Conservation (phyloP, 2,329 filamentous ascomycete species). For the Aureobasidium subglaciale region DNA sequence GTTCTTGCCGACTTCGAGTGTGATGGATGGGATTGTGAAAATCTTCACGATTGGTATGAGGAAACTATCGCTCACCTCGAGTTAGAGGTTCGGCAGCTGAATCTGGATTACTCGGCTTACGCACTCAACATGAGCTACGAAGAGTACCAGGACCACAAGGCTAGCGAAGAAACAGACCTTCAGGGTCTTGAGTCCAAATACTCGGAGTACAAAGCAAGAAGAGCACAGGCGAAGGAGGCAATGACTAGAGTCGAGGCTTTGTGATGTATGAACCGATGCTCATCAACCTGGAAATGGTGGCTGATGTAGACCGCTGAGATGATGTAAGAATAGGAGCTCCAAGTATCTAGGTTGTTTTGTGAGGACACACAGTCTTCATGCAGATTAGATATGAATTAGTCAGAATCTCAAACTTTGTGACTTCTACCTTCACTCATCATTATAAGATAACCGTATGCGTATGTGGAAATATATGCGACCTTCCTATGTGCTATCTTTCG, state of each 20-base stretch:
- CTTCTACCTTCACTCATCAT: no score
- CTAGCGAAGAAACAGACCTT: background rate
- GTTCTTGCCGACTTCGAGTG: background rate
- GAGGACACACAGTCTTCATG: no score
- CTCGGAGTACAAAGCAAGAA: background rate
- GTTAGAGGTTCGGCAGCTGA: background rate
- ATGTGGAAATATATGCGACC: no score
- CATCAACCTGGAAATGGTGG: no score
- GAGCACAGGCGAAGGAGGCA: background rate
- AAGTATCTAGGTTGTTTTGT: no score
- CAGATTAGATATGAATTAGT: no score
- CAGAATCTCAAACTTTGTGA: no score
- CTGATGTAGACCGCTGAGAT: no score
- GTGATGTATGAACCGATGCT: no score
- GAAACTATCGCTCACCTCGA: background rate
- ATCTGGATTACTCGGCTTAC: background rate
- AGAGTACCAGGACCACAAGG: background rate
- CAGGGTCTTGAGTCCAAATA: background rate
- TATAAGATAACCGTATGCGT: no score
- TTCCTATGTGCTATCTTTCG: no score
- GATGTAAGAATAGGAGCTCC: no score
- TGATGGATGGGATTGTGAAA: background rate
- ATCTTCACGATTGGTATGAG: background rate
- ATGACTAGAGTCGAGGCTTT: background rate
- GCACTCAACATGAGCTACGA: rapidly evolving